phyloP scores from a whole-genome alignment of 345 rosid genomes.

The Moricandia arvensis region DNA sequence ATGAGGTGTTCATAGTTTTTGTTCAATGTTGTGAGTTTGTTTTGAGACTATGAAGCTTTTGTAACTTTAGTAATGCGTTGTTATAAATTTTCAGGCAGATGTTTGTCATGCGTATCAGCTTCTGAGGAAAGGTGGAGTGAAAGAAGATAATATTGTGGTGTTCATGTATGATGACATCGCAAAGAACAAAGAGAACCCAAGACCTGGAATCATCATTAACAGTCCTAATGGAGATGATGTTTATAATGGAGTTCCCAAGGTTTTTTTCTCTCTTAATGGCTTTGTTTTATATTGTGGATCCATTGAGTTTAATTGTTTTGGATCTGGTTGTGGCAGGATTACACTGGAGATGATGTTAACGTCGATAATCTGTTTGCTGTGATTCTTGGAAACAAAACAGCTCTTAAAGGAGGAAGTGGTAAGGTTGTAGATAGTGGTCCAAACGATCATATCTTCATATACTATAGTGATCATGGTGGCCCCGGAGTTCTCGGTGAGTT shows the following conservation, averaged over 20 bases:
- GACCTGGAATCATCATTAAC: constrained; percentile 79
- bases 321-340: constrained; percentile 24
- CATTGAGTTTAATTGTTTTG: not conserved
- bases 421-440: constrained; percentile 93
- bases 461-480: constrained; percentile 88
- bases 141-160: constrained; percentile 81
- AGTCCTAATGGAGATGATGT: constrained; percentile 78
- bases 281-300: not conserved
- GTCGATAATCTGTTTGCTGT: constrained; percentile 76
- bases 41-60: constrained; percentile 1
- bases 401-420: constrained; percentile 83
- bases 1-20: not conserved
- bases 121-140: constrained; percentile 77
- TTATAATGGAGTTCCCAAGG: constrained; percentile 89
- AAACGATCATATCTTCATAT: constrained; percentile 86
- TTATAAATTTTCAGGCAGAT: constrained; percentile 52
- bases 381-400: constrained; percentile 88
- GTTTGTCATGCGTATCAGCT: constrained; percentile 95
- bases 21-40: not conserved
- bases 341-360: constrained; percentile 70
- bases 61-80: not conserved
- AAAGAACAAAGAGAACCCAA: constrained; percentile 65
- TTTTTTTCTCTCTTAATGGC: not conserved
- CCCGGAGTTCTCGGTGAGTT: constrained; percentile 93
- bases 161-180: constrained; percentile 98